Evolutionary conservation across 2,329 filamentous ascomycete genomes (phyloP).

Genomic region (Tympanopsis confertula): DNA sequence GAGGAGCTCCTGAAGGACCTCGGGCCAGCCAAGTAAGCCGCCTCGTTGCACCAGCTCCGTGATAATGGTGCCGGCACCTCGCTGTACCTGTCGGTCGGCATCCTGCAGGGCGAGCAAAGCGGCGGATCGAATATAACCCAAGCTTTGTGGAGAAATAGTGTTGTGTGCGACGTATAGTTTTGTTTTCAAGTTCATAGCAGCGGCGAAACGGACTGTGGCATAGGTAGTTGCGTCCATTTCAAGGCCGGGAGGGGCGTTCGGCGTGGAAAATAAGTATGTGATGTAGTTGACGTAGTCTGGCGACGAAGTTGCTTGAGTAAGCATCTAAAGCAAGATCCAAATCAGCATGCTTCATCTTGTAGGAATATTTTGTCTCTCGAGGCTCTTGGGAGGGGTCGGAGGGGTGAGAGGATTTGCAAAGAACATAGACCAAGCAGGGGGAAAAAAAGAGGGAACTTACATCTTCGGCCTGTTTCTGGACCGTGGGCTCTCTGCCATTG

Average conservation of each 20-base stretch:
- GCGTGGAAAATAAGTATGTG: constrained; percentile 73
- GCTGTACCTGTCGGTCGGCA: constrained; percentile 69
- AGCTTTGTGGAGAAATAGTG: constrained; percentile 60
- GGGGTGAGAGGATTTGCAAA: background rate
- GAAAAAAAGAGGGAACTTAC: constrained; percentile 36
- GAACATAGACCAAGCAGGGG: background rate
- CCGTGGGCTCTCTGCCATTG: constrained; percentile 66
- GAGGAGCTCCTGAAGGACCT: constrained; percentile 74
- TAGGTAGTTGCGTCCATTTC: constrained; percentile 49
- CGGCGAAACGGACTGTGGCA: constrained; percentile 71
- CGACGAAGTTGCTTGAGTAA: constrained; percentile 73
- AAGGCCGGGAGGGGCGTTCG: constrained; percentile 48
- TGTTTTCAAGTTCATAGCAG: constrained; percentile 92
- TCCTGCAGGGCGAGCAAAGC: constrained; percentile 75
- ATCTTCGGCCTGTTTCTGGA: constrained; percentile 80
- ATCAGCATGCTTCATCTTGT: background rate
- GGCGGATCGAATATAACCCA: constrained; percentile 68
- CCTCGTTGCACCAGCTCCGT: constrained; percentile 80
- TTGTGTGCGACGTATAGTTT: constrained; percentile 70
- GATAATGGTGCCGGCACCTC: constrained; percentile 82
- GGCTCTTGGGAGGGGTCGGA: background rate
- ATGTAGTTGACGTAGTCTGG: constrained; percentile 97
- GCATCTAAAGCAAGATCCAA: constrained; percentile 53
- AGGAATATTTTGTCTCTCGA: background rate
- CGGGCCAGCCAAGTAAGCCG: constrained; percentile 81